Percentiles rank a stretch among this genome's conserved stretches.
Conservation (phyloP, 768 basidiomycete species). For the Plicaturopsis crispa region DNA sequence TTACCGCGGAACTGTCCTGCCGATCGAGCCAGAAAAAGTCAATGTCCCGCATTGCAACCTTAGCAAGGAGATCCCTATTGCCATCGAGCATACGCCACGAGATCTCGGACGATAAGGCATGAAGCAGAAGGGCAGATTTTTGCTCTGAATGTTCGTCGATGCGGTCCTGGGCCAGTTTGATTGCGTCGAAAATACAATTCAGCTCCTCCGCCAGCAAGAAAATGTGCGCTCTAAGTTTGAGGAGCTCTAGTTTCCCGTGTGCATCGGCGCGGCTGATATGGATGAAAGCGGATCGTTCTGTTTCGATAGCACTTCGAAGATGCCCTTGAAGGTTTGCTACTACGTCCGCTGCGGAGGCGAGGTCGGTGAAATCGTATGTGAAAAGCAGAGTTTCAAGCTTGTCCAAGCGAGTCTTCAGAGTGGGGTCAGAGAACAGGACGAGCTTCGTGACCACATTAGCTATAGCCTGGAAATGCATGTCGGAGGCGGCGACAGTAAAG, state of each 20-base stretch:
- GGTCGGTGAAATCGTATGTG: constrained; percentile 82
- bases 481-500: constrained; percentile 80
- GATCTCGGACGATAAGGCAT: constrained; percentile 78
- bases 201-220: constrained; percentile 72
- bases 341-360: constrained; percentile 61
- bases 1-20: constrained; percentile 82
- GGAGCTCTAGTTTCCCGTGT: constrained; percentile 44
- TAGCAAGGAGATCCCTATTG: constrained; percentile 64
- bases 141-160: constrained; percentile 57
- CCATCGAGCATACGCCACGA: constrained; percentile 89
- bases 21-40: constrained; percentile 79
- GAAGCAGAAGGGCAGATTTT: constrained; percentile 74
- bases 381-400: constrained; percentile 78
- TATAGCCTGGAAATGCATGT: constrained; percentile 76
- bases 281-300: constrained; percentile 31
- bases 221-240: constrained; percentile 67
- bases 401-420: constrained; percentile 70
- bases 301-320: constrained; percentile 57
- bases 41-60: constrained; percentile 75
- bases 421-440: constrained; percentile 84
- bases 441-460: constrained; percentile 84
- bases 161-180: constrained; percentile 76
- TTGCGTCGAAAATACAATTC: constrained; percentile 78
- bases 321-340: constrained; percentile 67
- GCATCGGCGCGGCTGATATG: constrained; percentile 31